These are phyloP conservation scores for Beta corolliflora DNA, from an alignment of 179 eudicot genomes.

Conservation along the genomic window DNA sequence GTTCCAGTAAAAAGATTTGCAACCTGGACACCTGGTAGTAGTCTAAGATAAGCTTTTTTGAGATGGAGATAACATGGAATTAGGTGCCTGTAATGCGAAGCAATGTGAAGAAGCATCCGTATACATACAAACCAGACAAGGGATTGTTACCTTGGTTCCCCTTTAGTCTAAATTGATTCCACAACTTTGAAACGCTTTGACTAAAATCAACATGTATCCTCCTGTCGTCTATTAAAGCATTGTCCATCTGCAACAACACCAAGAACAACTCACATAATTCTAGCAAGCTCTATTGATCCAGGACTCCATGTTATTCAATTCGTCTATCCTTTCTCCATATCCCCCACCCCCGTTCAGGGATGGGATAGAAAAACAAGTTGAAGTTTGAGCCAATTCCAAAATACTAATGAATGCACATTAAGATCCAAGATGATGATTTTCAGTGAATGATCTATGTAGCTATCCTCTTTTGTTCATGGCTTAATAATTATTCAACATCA, in stretches of 20 bases:
- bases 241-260: slow-evolving; percentile 74
- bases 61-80: background rate
- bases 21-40: background rate
- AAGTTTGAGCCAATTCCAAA: background rate
- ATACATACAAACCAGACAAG: background rate
- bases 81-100: background rate
- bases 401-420: background rate
- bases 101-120: background rate
- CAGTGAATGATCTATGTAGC: background rate
- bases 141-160: slow-evolving; percentile 46
- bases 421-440: background rate
- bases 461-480: background rate
- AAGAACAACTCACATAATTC: background rate
- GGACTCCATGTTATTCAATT: background rate
- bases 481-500: background rate
- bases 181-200: slow-evolving; percentile 93
- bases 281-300: background rate
- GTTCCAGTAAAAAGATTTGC: background rate
- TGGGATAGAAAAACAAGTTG: background rate
- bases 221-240: slow-evolving; percentile 92
- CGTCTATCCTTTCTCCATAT: background rate
- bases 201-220: slow-evolving; percentile 98
- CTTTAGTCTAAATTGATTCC: slow-evolving; percentile 83
- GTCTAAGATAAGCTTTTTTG: background rate
- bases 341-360: no score